Base-by-base conservation (phyloP, 208 protist species). In the Tritrichomonas musculus region DNA sequence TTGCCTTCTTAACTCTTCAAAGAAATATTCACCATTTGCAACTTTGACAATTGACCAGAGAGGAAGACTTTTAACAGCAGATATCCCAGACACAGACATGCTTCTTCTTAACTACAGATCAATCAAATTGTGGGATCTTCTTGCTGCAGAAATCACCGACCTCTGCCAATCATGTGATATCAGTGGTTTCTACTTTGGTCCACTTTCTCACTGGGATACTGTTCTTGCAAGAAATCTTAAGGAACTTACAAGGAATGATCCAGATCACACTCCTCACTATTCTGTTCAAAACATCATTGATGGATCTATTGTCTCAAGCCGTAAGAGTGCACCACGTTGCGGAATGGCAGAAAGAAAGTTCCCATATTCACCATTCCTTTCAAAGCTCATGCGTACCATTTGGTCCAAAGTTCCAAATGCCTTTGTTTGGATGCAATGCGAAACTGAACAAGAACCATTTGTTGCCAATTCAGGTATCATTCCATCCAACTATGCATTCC, bases 381-480 rank as follows among this genome's bases (percentile, higher is more conserved):
- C 44, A 33, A 88, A 57, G 27, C n/a, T 88, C 20, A 88, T 88
- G 77, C 27, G 17, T 8, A 88, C 27, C 27, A 33, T 88, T 27
- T 88, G 77, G 77, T 14, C 77, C 17, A 47, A 88, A 30, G 5
- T 39, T 11, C 77, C 41, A 39, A 30, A 88, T 49, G 27, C 77
- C 33, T 88, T 88, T 49, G 77, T 88, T n/a, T 88, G 77, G 77
- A 88, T 88, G 77, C 41, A 88, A 39, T 88, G 77, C n/a, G 27
- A 47, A 20, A 13, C 47, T 39, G 17, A 88, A 47, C 17, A 88
- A 27, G 77, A 88, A 88, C 41, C 77, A 53, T 88, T 88, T 49
- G 41, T 30, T 39, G 13, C 57, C 17, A 47, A 88, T 0, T 36
- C 17, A 39, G 41, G 77, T 88, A 57, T 88, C 77, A 88, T 88